These are phyloP conservation scores for Leccinum disarticulatum DNA, from an alignment of 768 basidiomycete genomes.

Conservation along the genomic window DNA sequence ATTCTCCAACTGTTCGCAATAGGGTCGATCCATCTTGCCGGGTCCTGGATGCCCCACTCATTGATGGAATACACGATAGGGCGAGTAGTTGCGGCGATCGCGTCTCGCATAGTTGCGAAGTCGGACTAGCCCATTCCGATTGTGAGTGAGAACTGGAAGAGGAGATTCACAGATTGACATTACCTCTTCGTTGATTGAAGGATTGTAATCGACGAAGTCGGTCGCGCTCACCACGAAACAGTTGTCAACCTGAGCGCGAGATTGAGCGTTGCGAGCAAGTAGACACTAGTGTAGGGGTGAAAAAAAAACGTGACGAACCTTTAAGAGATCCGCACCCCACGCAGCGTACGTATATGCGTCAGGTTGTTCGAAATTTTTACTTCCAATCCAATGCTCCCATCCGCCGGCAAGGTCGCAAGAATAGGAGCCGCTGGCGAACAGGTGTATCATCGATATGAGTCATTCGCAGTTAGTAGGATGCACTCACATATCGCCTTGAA, in stretches of 20 bases:
- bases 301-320: not conserved
- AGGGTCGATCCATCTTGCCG: slow-evolving; percentile 44
- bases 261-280: not conserved
- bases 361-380: slow-evolving; percentile 8
- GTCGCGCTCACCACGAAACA: slow-evolving; percentile 6
- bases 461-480: not conserved
- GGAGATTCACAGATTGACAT: not conserved
- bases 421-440: not conserved
- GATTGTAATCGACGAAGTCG: slow-evolving; percentile 7
- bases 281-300: too few relatives aligned
- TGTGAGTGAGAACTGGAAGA: not conserved
- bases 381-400: slow-evolving; percentile 3
- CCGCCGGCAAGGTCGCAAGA: slow-evolving; percentile 8
- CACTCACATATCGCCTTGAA: slow-evolving; percentile 15
- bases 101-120: slow-evolving; percentile 9
- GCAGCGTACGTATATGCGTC: slow-evolving; percentile 7
- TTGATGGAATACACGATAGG: slow-evolving; percentile 49
- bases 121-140: not conserved
- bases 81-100: not conserved
- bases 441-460: not conserved
- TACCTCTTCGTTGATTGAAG: slow-evolving; percentile 7
- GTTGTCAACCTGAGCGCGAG: slow-evolving; percentile 7
- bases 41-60: slow-evolving; percentile 52
- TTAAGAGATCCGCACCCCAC: slow-evolving; percentile 14
- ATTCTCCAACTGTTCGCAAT: slow-evolving; percentile 55